phyloP scores from a whole-genome alignment of 1,284 basidiomycete genomes.

The Trichosporon asahii region DNA sequence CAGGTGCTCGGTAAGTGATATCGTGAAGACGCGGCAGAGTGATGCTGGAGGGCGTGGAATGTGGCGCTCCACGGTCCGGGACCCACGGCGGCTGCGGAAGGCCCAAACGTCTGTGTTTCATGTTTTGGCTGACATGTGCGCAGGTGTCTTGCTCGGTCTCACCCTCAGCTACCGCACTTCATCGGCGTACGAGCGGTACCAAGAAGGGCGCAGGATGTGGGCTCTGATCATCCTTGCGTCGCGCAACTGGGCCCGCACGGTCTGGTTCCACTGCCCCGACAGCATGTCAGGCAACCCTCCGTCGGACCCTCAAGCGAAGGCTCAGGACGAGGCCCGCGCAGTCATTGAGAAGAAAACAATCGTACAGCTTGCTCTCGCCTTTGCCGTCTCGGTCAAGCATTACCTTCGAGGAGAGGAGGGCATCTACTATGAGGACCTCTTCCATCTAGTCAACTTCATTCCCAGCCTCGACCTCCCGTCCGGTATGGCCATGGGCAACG shows the following conservation, averaged over 20 bases:
- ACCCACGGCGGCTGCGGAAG: background rate
- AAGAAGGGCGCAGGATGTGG: constrained; percentile 68
- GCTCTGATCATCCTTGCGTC: constrained; percentile 62
- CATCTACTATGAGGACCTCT: constrained; percentile 53
- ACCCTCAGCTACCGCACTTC: constrained; percentile 57
- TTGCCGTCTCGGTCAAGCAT: constrained; percentile 49
- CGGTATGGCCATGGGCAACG: constrained; percentile 33
- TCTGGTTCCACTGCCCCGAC: constrained; percentile 50
- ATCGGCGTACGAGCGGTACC: constrained; percentile 71
- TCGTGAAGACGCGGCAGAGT: background rate
- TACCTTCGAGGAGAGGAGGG: constrained; percentile 64
- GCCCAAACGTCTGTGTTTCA: background rate
- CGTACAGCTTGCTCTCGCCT: constrained; percentile 66
- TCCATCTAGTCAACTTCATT: constrained; percentile 44
- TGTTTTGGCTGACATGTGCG: background rate
- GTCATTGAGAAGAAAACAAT: constrained; percentile 69
- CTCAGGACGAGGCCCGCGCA: constrained; percentile 54
- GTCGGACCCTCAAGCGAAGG: constrained; percentile 45
- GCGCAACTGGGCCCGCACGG: constrained; percentile 41
- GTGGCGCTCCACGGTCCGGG: background rate
- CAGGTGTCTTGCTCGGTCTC: constrained; percentile 47
- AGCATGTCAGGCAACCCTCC: constrained; percentile 23
- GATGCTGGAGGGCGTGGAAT: background rate
- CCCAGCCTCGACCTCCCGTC: constrained; percentile 40
- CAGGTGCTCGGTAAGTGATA: background rate